These are phyloP conservation scores for Aspergillus sclerotioniger DNA, from an alignment of 495 filamentous ascomycete species.

Conservation along the genomic window DNA sequence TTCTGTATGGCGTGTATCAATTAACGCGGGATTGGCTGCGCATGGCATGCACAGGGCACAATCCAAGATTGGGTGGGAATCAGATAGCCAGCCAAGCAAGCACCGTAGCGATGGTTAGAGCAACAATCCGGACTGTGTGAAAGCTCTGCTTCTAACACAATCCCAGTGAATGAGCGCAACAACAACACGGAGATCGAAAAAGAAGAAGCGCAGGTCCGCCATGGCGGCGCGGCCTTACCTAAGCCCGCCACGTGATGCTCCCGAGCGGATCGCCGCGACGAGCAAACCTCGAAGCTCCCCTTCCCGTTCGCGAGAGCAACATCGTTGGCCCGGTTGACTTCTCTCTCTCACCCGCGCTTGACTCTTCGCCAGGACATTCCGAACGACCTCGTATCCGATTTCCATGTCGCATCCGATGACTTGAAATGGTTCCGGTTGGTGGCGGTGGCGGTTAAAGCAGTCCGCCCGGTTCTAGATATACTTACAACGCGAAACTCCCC, in stretches of 20 bases:
- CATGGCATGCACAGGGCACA: conserved; percentile 15
- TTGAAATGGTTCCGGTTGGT: conserved; percentile 48
- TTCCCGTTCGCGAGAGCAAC: conserved; percentile 21
- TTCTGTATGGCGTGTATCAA: conserved; percentile 1
- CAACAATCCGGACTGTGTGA: background rate
- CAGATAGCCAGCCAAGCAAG: background rate
- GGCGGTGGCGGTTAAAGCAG: conserved; percentile 43
- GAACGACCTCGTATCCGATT: background rate
- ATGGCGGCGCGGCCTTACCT: conserved; percentile 10
- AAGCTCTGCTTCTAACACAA: background rate
- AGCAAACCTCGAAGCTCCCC: conserved; percentile 31
- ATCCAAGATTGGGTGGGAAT: background rate
- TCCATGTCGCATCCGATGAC: conserved; percentile 25
- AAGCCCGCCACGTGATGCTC: conserved; percentile 13
- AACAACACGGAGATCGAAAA: conserved; percentile 1
- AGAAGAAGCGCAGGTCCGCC: conserved; percentile 8
- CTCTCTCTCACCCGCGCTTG: conserved; percentile 13
- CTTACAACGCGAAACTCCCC: conserved; percentile 35
- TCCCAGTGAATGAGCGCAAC: background rate
- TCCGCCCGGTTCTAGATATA: conserved; percentile 38
- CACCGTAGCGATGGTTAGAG: background rate
- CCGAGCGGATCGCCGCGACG: conserved; percentile 12
- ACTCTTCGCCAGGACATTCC: background rate
- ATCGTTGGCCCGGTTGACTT: conserved; percentile 6
- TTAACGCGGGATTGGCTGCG: conserved; percentile 4